Conservation (phyloP, 2,329 filamentous ascomycete species). For the Zasmidium angulare region DNA sequence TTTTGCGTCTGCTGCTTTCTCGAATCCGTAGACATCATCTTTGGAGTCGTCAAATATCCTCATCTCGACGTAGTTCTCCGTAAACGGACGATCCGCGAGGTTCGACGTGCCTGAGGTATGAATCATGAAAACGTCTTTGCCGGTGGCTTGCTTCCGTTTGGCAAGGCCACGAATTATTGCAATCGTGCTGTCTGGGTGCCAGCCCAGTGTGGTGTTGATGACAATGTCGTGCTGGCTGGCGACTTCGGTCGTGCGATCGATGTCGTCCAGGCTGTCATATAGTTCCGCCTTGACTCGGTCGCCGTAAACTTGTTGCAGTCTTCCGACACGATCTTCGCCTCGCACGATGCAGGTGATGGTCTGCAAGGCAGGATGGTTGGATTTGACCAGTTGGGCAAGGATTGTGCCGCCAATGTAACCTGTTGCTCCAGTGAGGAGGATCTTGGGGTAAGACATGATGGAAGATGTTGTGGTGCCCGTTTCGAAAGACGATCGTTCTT, state of each 20-base stretch:
- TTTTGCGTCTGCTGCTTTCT: slow-evolving; percentile 38
- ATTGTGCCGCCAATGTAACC: background rate
- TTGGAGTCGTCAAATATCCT: slow-evolving; percentile 41
- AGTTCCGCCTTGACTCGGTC: slow-evolving; percentile 15
- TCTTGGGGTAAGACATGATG: background rate
- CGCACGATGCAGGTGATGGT: slow-evolving; percentile 17
- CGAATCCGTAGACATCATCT: slow-evolving; percentile 47
- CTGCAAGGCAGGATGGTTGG: slow-evolving; percentile 5
- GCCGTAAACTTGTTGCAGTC: slow-evolving; percentile 7
- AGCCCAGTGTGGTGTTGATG: slow-evolving; percentile 46
- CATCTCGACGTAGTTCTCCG: slow-evolving; percentile 30
- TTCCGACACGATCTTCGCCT: slow-evolving; percentile 5
- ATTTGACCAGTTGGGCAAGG: background rate
- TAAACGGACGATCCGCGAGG: slow-evolving; percentile 44
- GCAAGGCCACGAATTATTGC: slow-evolving; percentile 47
- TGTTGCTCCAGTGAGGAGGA: background rate
- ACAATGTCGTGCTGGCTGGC: slow-evolving; percentile 32
- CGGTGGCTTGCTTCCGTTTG: slow-evolving; percentile 37
- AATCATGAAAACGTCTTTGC: slow-evolving; percentile 40
- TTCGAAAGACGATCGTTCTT: background rate
- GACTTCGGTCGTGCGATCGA: slow-evolving; percentile 10
- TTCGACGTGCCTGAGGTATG: slow-evolving; percentile 49
- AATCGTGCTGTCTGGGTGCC: slow-evolving; percentile 38
- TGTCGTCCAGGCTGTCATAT: slow-evolving; percentile 24
- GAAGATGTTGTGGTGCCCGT: background rate